phyloP scores from a whole-genome alignment of 2,329 filamentous ascomycete genomes.

The Phialophora macrospora region DNA sequence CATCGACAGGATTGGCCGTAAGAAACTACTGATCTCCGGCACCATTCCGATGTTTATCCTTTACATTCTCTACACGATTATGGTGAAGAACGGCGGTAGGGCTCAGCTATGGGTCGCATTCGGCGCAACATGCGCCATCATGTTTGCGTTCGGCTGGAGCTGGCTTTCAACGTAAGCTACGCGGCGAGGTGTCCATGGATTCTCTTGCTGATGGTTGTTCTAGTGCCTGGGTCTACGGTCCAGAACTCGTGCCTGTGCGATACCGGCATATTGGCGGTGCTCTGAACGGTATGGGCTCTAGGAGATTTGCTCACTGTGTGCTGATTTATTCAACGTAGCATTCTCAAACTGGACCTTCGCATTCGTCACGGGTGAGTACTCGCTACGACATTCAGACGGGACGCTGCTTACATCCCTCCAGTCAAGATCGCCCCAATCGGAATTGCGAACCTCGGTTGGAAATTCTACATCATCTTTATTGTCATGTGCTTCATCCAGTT shows the following conservation, averaged over 20 bases:
- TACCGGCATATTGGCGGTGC: constrained; percentile 44
- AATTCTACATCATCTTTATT: constrained; percentile 9
- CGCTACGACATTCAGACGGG: neutral
- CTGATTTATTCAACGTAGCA: neutral
- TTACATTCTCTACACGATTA: constrained; percentile 15
- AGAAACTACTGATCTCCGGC: constrained; percentile 68
- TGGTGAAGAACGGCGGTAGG: constrained; percentile 15
- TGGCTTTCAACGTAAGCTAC: constrained; percentile 49
- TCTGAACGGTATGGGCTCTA: constrained; percentile 31
- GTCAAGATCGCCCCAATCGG: constrained; percentile 13
- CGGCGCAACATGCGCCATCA: constrained; percentile 16
- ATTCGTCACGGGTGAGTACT: constrained; percentile 4
- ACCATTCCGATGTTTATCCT: constrained; percentile 45
- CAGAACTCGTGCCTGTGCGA: constrained; percentile 44
- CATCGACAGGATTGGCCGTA: constrained; percentile 67
- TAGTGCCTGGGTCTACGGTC: constrained; percentile 36
- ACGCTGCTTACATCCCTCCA: neutral
- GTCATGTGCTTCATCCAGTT: constrained; percentile 11
- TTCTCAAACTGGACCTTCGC: constrained; percentile 7
- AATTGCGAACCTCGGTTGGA: constrained; percentile 1
- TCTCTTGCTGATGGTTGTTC: constrained; percentile 47
- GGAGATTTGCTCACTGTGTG: neutral
- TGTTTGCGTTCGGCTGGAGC: constrained; percentile 43
- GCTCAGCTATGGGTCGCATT: constrained; percentile 25
- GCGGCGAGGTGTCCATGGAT: constrained; percentile 60